Evolutionary conservation across 768 basidiomycete species (phyloP).

Genomic region (Pulveroboletus sp.): DNA sequence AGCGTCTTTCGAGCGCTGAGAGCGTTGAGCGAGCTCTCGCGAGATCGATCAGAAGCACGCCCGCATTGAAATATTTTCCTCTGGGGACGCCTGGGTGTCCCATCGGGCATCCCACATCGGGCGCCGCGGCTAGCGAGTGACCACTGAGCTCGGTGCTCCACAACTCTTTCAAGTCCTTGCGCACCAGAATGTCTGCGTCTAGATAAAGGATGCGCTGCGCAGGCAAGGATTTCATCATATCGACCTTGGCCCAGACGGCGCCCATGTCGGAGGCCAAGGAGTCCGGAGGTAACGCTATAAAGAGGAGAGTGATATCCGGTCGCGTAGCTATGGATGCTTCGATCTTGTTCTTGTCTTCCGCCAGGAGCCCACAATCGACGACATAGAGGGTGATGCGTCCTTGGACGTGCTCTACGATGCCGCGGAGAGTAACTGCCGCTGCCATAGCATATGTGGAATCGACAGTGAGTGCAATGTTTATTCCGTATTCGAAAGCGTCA

Average conservation of each 20-base stretch:
- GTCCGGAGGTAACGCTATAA: slow-evolving; percentile 35
- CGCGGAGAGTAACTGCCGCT: slow-evolving; percentile 45
- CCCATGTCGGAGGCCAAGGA: slow-evolving; percentile 29
- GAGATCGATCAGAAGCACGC: slow-evolving; percentile 51
- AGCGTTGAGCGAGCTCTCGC: slow-evolving; percentile 32
- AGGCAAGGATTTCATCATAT: slow-evolving; percentile 43
- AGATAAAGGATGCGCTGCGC: slow-evolving; percentile 50
- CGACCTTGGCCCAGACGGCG: slow-evolving; percentile 48
- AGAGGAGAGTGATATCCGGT: slow-evolving; percentile 38
- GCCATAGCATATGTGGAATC: slow-evolving; percentile 46
- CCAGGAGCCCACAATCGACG: slow-evolving; percentile 43
- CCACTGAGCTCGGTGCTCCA: slow-evolving; percentile 46
- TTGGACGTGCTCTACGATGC: slow-evolving; percentile 33
- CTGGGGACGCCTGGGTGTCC: slow-evolving; percentile 38
- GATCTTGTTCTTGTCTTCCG: slow-evolving; percentile 34
- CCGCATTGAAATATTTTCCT: slow-evolving; percentile 50
- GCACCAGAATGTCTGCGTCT: slow-evolving; percentile 50
- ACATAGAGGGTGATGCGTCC: slow-evolving; percentile 47
- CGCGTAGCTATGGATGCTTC: slow-evolving; percentile 24
- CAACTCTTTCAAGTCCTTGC: slow-evolving; percentile 35
- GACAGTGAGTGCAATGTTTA: slow-evolving; percentile 44
- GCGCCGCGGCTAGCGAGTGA: slow-evolving; percentile 40
- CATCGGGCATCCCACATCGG: slow-evolving; percentile 48
- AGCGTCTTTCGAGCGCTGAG: slow-evolving; percentile 26
- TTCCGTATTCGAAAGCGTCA: slow-evolving; percentile 40